Percentiles rank a stretch among this genome's conserved stretches.
Conservation (phyloP, 768 basidiomycete genomes). For the Amanita brunnescens region DNA sequence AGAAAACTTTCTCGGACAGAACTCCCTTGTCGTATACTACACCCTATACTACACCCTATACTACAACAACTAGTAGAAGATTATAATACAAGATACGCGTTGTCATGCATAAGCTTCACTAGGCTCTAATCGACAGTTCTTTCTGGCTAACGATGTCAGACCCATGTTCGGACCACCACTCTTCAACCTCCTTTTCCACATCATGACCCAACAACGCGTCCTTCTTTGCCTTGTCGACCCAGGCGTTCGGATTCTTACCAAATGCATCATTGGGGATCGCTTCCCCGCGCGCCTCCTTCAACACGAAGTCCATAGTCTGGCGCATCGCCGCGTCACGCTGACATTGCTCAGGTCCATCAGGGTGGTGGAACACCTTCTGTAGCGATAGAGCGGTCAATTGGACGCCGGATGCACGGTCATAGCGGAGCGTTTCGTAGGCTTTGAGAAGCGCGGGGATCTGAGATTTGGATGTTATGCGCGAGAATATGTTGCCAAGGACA, state of each 20-base stretch:
- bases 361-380: constrained; percentile 46
- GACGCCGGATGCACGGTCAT: constrained; percentile 37
- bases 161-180: constrained; percentile 29
- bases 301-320: constrained; percentile 33
- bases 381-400: constrained; percentile 43
- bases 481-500: constrained; percentile 42
- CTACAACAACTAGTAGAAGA: too few species aligned
- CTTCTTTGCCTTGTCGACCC: constrained; percentile 47
- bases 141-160: neutral
- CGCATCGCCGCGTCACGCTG: constrained; percentile 44
- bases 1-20: too few species aligned
- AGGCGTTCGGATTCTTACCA: constrained; percentile 36
- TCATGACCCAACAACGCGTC: constrained; percentile 43
- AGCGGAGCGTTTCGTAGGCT: constrained; percentile 46
- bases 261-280: constrained; percentile 10
- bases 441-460: constrained; percentile 40
- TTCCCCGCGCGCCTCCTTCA: constrained; percentile 18
- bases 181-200: constrained; percentile 40
- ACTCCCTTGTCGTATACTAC: too few species aligned
- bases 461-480: constrained; percentile 29
- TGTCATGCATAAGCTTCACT: too few species aligned
- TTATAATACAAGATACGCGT: too few species aligned
- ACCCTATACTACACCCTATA: too few species aligned
- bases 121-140: neutral
- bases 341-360: constrained; percentile 48